These are phyloP conservation scores for Cyclotella baltica DNA, from an alignment of 108 stramenopile genomes.

Conservation along the genomic window DNA sequence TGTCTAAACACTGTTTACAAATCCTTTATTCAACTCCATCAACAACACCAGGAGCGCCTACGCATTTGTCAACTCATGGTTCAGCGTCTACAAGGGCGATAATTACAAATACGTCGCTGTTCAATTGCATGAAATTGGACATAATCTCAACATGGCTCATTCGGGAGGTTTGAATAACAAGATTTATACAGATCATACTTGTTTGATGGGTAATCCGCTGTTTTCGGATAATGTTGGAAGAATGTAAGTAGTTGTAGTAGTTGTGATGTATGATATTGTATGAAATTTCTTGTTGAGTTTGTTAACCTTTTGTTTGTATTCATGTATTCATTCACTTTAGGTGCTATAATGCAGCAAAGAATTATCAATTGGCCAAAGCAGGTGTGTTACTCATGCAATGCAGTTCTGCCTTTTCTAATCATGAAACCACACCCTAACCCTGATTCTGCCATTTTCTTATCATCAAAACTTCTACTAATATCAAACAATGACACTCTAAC, in stretches of 20 bases:
- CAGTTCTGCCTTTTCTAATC: no score
- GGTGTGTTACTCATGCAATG: not conserved
- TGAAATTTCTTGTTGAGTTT: no score
- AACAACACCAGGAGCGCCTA: constrained; percentile 29
- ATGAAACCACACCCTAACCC: no score
- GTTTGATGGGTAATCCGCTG: constrained; percentile 48
- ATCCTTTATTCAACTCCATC: not conserved
- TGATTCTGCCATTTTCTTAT: not conserved
- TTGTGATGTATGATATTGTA: no score
- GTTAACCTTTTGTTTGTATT: no score
- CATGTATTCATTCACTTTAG: not conserved
- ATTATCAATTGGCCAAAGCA: constrained; percentile 24
- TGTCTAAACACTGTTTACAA: not conserved
- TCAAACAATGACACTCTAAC: not conserved
- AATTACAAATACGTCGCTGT: constrained; percentile 41
- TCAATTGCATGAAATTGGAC: constrained; percentile 47
- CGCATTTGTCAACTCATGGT: constrained; percentile 52
- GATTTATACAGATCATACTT: constrained; percentile 46
- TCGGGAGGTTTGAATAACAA: constrained; percentile 38
- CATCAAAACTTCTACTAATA: not conserved
- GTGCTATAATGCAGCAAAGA: constrained; percentile 33
- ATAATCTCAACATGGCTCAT: constrained; percentile 41
- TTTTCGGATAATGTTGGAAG: constrained; percentile 14
- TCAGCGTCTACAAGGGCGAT: constrained; percentile 22
- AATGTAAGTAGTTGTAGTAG: not conserved